phyloP scores from a whole-genome alignment of 2,329 filamentous ascomycete species.

The Aspergillus awamori region DNA sequence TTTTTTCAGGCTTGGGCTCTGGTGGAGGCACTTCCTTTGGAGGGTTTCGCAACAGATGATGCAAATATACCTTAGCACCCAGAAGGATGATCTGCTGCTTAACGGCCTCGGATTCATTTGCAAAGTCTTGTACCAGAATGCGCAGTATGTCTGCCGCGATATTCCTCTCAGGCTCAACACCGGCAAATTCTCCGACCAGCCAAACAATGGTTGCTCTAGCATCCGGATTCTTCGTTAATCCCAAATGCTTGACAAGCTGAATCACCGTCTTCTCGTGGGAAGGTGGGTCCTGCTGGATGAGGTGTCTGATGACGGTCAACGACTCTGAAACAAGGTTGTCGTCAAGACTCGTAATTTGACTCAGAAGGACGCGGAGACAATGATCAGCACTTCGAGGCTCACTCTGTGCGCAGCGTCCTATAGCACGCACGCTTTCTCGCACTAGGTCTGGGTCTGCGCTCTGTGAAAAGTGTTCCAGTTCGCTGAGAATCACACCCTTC shows the following conservation, averaged over 20 bases:
- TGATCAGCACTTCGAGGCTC: constrained; percentile 71
- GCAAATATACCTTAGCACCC: constrained; percentile 94
- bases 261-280: constrained; percentile 84
- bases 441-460: constrained; percentile 75
- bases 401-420: constrained; percentile 87
- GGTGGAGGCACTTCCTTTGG: constrained; percentile 29
- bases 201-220: constrained; percentile 94
- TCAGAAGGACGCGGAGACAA: constrained; percentile 79
- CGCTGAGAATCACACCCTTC: constrained; percentile 85
- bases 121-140: constrained; percentile 82
- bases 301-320: constrained; percentile 88
- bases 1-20: constrained; percentile 19
- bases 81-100: constrained; percentile 91
- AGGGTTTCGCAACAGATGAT: constrained; percentile 68
- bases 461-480: constrained; percentile 89
- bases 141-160: constrained; percentile 91
- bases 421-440: constrained; percentile 85
- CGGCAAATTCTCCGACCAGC: constrained; percentile 93
- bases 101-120: constrained; percentile 78
- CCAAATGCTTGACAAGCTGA: constrained; percentile 85
- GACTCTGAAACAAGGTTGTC: constrained; percentile 88
- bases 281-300: constrained; percentile 87
- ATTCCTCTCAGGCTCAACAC: constrained; percentile 76
- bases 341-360: constrained; percentile 86
- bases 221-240: constrained; percentile 81